phyloP scores from a whole-genome alignment of 495 filamentous ascomycete species.

The Aspergillus haitiensis region DNA sequence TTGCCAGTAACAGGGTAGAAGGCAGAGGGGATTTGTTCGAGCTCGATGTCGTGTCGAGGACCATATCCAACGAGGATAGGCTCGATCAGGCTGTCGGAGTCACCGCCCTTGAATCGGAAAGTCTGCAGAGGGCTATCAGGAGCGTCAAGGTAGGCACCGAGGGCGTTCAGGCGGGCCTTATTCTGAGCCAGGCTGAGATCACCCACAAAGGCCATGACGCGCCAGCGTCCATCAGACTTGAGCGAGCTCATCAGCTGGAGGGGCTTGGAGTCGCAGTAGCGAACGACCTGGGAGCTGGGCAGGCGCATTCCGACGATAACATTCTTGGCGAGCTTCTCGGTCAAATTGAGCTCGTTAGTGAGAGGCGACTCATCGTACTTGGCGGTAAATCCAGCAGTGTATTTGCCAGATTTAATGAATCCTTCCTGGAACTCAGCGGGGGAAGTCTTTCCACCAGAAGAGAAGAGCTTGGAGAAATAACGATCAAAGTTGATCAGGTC shows the following conservation, averaged over 20 bases:
- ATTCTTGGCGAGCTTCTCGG: slow-evolving; percentile 42
- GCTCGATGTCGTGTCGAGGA: slow-evolving; percentile 54
- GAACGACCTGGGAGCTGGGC: slow-evolving; percentile 59
- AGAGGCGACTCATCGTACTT: slow-evolving; percentile 56
- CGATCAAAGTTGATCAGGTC: slow-evolving; percentile 75
- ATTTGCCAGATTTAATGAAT: slow-evolving; percentile 61
- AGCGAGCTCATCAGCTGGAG: slow-evolving; percentile 52
- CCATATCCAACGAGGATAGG: slow-evolving; percentile 56
- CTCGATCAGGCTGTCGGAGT: slow-evolving; percentile 62
- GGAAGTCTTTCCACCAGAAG: slow-evolving; percentile 38
- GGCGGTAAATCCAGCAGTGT: slow-evolving; percentile 63
- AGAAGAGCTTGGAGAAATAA: slow-evolving; percentile 63
- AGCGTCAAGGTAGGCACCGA: slow-evolving; percentile 40
- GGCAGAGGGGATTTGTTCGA: slow-evolving; percentile 56
- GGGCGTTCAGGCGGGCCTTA: slow-evolving; percentile 38
- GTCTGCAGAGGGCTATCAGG: slow-evolving; percentile 37
- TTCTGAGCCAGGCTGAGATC: slow-evolving; percentile 49
- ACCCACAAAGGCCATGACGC: slow-evolving; percentile 56
- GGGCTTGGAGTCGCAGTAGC: slow-evolving; percentile 59
- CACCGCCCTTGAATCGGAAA: slow-evolving; percentile 46
- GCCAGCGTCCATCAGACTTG: slow-evolving; percentile 60
- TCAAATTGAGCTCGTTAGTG: slow-evolving; percentile 32
- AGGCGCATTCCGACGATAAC: slow-evolving; percentile 57
- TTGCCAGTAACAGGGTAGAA: slow-evolving; percentile 62
- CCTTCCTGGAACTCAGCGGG: slow-evolving; percentile 53